Base-by-base conservation (phyloP, 2,329 filamentous ascomycete species). In the Clarireedia paspali region DNA sequence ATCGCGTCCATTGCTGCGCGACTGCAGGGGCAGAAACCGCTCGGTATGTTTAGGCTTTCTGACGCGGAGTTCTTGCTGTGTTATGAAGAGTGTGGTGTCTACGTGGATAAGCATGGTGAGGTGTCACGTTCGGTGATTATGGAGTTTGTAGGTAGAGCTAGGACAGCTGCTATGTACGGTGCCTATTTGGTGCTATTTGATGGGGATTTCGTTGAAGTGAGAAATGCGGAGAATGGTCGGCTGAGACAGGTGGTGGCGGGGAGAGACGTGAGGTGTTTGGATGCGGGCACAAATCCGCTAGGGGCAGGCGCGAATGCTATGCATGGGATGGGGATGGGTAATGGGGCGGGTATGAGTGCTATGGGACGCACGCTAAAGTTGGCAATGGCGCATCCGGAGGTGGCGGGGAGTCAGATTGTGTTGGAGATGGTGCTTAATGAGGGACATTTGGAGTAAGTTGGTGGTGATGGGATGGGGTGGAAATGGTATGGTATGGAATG, bases 61-160 rank as follows among this genome's bases (percentile, higher is more conserved):
- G 89, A 95, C 57, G 87, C 88, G 56, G 94, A 96, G 70, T 99
- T 97, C 72, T 76, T 99, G 26, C 83, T 96, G 49, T 89, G 88
- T 39, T 99, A 97, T 70, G 89, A 95, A 71, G 91, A 96, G 71
- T 97, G 92, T 65, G 94, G 91, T 17, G 91, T 99, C 7, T 99
- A 97, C 67, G 88, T 97, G 68, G 95, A 99, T 76, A 96, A 97
- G 73, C 91, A 97, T 71, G 94, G 94, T 62, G 94, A 99, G 59
- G 90, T 99, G 27, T 92, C 85, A 40, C 87, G 95, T 47, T 90
- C 87, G 27, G 89, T 97, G 57, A 91, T 97, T 67, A 96, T 99
- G 91, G 91, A 97, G 69, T 99, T 97, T 70, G 94, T 95, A n/a
- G 94, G 94, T 63, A 92, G 82, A 70, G 94, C 94, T 1, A 85